Conservation (phyloP, 108 stramenopile genomes). For the Pseudonitzschia multistriata region DNA sequence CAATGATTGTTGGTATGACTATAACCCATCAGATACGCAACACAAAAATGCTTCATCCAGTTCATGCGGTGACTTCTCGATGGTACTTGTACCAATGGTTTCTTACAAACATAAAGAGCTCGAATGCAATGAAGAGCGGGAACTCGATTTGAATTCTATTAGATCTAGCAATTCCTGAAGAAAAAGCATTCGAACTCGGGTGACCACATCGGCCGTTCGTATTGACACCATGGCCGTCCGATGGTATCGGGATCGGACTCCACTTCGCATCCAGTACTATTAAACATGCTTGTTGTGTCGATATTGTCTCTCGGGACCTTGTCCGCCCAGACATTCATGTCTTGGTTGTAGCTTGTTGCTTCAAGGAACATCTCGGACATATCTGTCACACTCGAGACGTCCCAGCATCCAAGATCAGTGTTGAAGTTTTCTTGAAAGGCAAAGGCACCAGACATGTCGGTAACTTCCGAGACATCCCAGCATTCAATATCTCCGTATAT, state of each 20-base stretch:
- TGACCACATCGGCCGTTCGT: background rate
- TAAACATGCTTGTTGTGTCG: constrained; percentile 5
- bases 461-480: constrained; percentile 38
- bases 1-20: too few species aligned
- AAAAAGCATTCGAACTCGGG: constrained; percentile 7
- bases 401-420: constrained; percentile 25
- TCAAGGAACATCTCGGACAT: constrained; percentile 38
- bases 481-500: constrained; percentile 9
- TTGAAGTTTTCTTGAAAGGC: constrained; percentile 22
- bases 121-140: too few species aligned
- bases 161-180: background rate
- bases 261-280: background rate
- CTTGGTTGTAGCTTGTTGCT: constrained; percentile 36
- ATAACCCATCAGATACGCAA: too few species aligned
- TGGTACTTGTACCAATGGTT: too few species aligned
- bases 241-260: background rate
- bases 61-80: too few species aligned
- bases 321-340: constrained; percentile 30
- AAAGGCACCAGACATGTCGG: constrained; percentile 27
- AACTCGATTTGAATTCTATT: too few species aligned
- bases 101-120: too few species aligned
- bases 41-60: too few species aligned
- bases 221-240: constrained; percentile 13
- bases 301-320: constrained; percentile 17
- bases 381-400: constrained; percentile 31